These are phyloP conservation scores for Metarhizium robertsii DNA, from an alignment of 2,329 filamentous ascomycete genomes.

Conservation along the genomic window DNA sequence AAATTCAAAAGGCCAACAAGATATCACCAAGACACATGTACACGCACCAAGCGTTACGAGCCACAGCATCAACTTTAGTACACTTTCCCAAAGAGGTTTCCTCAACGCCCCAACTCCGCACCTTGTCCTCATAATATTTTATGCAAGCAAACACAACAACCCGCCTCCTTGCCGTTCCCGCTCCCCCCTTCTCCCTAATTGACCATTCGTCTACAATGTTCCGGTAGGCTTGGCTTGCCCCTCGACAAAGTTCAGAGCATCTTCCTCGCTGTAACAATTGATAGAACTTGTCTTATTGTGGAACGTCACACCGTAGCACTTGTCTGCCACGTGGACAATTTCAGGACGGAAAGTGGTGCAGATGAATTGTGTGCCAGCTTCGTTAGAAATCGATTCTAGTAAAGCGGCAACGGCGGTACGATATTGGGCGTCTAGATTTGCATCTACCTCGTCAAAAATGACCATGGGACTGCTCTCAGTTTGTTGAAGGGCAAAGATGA, in stretches of 20 bases:
- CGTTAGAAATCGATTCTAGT: constrained; percentile 66
- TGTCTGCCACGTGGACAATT: constrained; percentile 90
- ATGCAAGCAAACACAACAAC: not conserved
- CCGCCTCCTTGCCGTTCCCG: not conserved
- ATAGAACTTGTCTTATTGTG: constrained; percentile 91
- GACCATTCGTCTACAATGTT: constrained; percentile 7
- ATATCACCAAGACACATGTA: not conserved
- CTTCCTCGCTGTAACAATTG: constrained; percentile 77
- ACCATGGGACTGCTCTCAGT: constrained; percentile 98
- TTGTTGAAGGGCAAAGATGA: constrained; percentile 98
- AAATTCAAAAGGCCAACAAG: not conserved
- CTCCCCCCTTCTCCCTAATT: not conserved
- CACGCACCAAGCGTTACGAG: not conserved
- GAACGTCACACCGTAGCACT: constrained; percentile 95
- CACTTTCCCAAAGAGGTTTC: not conserved
- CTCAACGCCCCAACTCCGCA: not conserved
- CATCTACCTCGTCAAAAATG: constrained; percentile 98
- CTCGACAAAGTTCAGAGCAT: constrained; percentile 89
- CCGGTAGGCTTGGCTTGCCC: constrained; percentile 48
- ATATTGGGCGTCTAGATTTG: constrained; percentile 96
- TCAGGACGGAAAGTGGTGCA: constrained; percentile 98
- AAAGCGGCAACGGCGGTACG: constrained; percentile 89
- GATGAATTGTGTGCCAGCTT: constrained; percentile 73
- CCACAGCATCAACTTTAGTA: not conserved
- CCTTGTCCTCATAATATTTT: not conserved